phyloP scores from a whole-genome alignment of 2,329 filamentous ascomycete species.

The Aphanoascus verrucosus region DNA sequence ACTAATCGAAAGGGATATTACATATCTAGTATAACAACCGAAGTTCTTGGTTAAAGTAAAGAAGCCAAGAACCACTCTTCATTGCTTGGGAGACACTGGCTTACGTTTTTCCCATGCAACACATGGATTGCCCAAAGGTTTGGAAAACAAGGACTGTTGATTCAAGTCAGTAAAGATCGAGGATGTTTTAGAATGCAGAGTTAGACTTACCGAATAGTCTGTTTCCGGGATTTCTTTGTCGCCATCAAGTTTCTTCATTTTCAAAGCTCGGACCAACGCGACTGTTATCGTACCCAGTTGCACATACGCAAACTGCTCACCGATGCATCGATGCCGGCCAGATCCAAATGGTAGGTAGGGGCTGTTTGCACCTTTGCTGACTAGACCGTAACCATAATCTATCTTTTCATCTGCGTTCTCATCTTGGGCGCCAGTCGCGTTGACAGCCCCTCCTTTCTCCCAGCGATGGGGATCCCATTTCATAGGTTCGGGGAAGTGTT shows the following conservation, averaged over 20 bases:
- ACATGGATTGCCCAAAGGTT: slow-evolving; percentile 58
- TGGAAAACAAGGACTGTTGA: slow-evolving; percentile 53
- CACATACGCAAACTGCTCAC: slow-evolving; percentile 90
- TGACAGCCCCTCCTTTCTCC: slow-evolving; percentile 51
- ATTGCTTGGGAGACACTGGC: slow-evolving; percentile 10
- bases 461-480: slow-evolving; percentile 87
- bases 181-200: neutral
- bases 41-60: neutral
- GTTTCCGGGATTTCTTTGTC: slow-evolving; percentile 34
- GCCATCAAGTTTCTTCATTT: slow-evolving; percentile 64
- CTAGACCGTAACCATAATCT: slow-evolving; percentile 87
- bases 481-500: slow-evolving; percentile 71
- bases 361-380: slow-evolving; percentile 79
- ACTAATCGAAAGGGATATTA: slow-evolving; percentile 3
- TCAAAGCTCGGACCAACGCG: slow-evolving; percentile 65
- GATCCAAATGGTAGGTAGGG: slow-evolving; percentile 93
- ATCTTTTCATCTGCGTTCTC: slow-evolving; percentile 60
- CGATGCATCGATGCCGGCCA: slow-evolving; percentile 86
- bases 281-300: slow-evolving; percentile 80
- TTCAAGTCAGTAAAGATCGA: neutral
- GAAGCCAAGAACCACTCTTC: slow-evolving; percentile 11
- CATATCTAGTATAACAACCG: slow-evolving; percentile 4
- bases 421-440: slow-evolving; percentile 30
- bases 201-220: slow-evolving; percentile 43
- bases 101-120: slow-evolving; percentile 34